A percentile compares a stretch with the other conserved stretches of the same genome.
These are phyloP conservation scores for Allium sativum DNA, from an alignment of 106 monocot genomes.

Conservation along the genomic window DNA sequence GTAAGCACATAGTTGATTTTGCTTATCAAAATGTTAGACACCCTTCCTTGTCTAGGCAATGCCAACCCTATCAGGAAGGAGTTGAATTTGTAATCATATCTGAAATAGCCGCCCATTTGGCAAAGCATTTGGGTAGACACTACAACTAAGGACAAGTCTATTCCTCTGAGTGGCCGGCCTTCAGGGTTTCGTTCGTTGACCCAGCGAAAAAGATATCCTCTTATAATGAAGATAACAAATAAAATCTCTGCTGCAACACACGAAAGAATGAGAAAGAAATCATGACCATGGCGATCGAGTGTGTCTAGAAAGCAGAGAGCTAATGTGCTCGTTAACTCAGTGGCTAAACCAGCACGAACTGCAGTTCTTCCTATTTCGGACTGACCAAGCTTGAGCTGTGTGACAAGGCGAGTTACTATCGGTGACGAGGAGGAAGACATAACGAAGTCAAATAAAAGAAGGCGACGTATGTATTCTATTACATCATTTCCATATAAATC, in stretches of 20 bases:
- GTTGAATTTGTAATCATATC: slow-evolving; percentile 26
- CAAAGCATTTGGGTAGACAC: slow-evolving; percentile 9
- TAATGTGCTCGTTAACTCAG: slow-evolving; percentile 42
- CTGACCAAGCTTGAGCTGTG: slow-evolving; percentile 69
- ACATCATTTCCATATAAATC: too few species aligned
- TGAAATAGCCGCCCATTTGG: neutral
- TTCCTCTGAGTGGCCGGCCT: slow-evolving; percentile 40
- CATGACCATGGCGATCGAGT: too few species aligned
- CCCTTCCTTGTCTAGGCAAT: slow-evolving; percentile 48
- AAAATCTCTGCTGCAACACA: slow-evolving; percentile 4
- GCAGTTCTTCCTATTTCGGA: slow-evolving; percentile 46
- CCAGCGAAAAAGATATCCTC: slow-evolving; percentile 11
- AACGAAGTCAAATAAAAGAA: slow-evolving; percentile 15
- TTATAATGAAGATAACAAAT: slow-evolving; percentile 10
- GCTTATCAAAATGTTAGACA: slow-evolving; percentile 43
- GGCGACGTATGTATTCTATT: too few species aligned
- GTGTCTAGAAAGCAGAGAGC: slow-evolving; percentile 11
- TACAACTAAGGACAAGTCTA: slow-evolving; percentile 22
- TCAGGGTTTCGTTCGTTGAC: slow-evolving; percentile 43
- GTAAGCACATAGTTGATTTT: slow-evolving; percentile 49
- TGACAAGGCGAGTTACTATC: slow-evolving; percentile 47
- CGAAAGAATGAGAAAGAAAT: neutral
- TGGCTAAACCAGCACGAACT: slow-evolving; percentile 33
- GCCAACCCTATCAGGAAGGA: slow-evolving; percentile 57
- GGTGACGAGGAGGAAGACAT: slow-evolving; percentile 46